phyloP scores from a whole-genome alignment of 164 flowering plant genomes.

The Stephania yunnanensis region DNA sequence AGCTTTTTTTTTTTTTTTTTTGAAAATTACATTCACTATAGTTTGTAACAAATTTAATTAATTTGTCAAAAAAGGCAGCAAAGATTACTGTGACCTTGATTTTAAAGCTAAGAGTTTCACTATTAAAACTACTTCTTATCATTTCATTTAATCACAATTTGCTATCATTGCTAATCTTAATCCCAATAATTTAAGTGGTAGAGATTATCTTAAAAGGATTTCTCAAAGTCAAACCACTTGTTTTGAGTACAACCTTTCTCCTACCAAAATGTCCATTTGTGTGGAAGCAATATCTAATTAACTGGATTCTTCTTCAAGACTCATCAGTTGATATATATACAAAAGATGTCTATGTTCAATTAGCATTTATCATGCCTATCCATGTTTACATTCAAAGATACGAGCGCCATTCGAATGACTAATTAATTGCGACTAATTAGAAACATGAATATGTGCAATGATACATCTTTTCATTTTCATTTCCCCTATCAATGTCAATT shows the following conservation, averaged over 20 bases:
- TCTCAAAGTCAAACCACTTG: neutral
- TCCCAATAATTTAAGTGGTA: neutral
- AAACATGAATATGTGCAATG: too few species aligned
- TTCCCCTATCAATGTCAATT: too few species aligned
- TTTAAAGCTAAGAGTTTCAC: too few species aligned
- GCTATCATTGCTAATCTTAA: neutral
- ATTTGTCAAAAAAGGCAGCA: too few species aligned
- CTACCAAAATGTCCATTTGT: neutral
- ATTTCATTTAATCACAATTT: neutral
- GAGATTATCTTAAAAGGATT: neutral
- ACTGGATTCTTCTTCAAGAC: neutral
- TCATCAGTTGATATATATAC: neutral
- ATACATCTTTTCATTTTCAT: too few species aligned
- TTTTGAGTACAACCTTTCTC: neutral
- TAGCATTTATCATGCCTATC: neutral
- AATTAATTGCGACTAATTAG: too few species aligned
- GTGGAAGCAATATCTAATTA: neutral
- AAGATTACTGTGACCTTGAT: too few species aligned
- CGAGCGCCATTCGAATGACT: too few species aligned
- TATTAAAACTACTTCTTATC: neutral
- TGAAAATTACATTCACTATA: too few species aligned
- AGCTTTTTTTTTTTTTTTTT: too few species aligned
- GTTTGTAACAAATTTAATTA: too few species aligned
- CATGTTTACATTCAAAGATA: neutral
- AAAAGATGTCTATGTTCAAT: neutral